phyloP scores from a whole-genome alignment of 352 stramenopile genomes.

The Pythium insidiosum region DNA sequence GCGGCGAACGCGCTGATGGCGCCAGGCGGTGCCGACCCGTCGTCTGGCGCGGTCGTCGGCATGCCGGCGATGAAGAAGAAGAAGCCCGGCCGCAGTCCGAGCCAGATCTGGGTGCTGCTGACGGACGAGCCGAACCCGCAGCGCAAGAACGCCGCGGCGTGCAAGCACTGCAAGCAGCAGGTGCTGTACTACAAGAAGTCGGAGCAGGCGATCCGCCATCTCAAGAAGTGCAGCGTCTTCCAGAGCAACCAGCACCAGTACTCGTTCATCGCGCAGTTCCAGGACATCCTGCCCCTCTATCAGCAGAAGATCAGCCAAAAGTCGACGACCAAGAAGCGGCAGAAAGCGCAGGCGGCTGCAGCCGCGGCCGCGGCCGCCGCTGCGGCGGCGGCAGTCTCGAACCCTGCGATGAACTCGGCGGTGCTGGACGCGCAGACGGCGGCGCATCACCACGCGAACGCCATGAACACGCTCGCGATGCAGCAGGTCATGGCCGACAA shows the following conservation, averaged over 20 bases:
- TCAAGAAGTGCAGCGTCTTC: constrained; percentile 76
- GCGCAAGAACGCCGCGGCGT: constrained; percentile 60
- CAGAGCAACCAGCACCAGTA: constrained; percentile 80
- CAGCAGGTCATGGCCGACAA: constrained; percentile 60
- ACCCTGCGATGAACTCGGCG: constrained; percentile 5
- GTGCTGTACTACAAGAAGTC: constrained; percentile 86
- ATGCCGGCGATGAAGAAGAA: constrained; percentile 49
- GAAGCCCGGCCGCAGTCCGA: constrained; percentile 22
- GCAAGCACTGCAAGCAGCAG: constrained; percentile 83
- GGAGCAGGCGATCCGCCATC: constrained; percentile 72
- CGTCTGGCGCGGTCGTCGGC: no score
- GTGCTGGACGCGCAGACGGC: constrained; percentile 15
- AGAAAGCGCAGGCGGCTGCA: constrained; percentile 21
- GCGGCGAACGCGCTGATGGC: no score
- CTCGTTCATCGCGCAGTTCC: constrained; percentile 70
- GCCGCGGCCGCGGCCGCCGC: constrained; percentile 4
- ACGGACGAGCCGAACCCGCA: constrained; percentile 77
- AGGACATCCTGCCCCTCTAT: constrained; percentile 74
- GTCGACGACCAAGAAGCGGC: constrained; percentile 47
- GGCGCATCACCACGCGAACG: constrained; percentile 40
- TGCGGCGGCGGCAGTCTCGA: constrained; percentile 10
- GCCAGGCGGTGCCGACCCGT: not conserved
- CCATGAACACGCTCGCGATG: constrained; percentile 70
- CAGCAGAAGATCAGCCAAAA: constrained; percentile 80
- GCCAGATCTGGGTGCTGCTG: constrained; percentile 71